These are phyloP conservation scores for Proliferodiscus dingleyae DNA, from an alignment of 2,329 filamentous ascomycete genomes.

Conservation along the genomic window DNA sequence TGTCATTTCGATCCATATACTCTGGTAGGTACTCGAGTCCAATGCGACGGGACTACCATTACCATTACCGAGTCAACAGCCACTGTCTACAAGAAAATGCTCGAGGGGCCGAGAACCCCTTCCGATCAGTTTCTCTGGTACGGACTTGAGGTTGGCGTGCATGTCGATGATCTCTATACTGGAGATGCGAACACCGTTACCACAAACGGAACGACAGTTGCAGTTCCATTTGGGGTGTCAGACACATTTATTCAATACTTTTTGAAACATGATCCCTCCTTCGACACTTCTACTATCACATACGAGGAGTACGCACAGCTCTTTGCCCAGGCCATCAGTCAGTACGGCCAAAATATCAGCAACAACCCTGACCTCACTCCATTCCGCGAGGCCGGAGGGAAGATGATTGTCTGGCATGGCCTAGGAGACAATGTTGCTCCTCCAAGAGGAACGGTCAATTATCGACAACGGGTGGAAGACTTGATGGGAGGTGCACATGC, in stretches of 20 bases:
- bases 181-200: neutral
- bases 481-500: neutral
- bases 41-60: slow-evolving; percentile 8
- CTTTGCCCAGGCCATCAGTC: neutral
- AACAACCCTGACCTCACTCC: slow-evolving; percentile 6
- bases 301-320: slow-evolving; percentile 3
- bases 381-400: neutral
- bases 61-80: slow-evolving; percentile 7
- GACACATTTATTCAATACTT: slow-evolving; percentile 10
- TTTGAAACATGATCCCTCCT: slow-evolving; percentile 8
- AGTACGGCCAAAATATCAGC: neutral
- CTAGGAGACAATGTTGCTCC: neutral
- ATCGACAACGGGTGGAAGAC: neutral
- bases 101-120: slow-evolving; percentile 5
- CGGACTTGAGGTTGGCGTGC: slow-evolving; percentile 4
- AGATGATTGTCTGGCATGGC: slow-evolving; percentile 5
- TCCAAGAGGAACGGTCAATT: neutral
- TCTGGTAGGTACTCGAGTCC: slow-evolving; percentile 5
- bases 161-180: neutral
- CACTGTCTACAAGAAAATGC: slow-evolving; percentile 6
- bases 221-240: neutral
- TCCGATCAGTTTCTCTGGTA: slow-evolving; percentile 8
- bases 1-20: slow-evolving; percentile 16
- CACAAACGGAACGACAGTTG: slow-evolving; percentile 2
- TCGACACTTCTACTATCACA: slow-evolving; percentile 10